A percentile compares a stretch with the other conserved stretches of the same genome.
Conservation (phyloP, 192 early-diverging fungal species). For the Dimargaris cristalligena region DNA sequence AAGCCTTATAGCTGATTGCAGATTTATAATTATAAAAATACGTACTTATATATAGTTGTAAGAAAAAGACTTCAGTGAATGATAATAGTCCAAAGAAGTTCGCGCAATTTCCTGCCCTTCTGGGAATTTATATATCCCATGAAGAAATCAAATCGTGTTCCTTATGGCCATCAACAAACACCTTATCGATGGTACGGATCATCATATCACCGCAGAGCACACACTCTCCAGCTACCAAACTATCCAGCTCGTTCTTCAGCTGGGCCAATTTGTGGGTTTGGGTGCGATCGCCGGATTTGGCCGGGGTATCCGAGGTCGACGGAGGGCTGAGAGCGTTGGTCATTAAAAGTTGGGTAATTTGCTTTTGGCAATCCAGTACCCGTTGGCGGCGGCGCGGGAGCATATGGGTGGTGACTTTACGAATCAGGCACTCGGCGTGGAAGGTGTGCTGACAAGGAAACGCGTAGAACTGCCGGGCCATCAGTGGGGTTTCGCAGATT, state of each 20-base stretch:
- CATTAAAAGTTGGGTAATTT: constrained; percentile 11
- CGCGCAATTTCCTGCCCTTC: too few species aligned
- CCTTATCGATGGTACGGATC: constrained; percentile 73
- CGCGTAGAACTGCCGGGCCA: constrained; percentile 78
- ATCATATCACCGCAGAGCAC: constrained; percentile 90
- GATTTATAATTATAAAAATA: too few species aligned
- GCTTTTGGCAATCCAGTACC: constrained; percentile 27
- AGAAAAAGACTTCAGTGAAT: too few species aligned
- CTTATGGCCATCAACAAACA: constrained; percentile 46
- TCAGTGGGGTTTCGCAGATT: constrained; percentile 55
- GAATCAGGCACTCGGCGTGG: constrained; percentile 82
- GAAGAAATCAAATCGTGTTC: constrained; percentile 30
- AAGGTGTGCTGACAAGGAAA: constrained; percentile 93
- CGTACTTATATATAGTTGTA: too few species aligned
- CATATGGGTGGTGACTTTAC: constrained; percentile 33
- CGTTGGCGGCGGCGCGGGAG: constrained; percentile 25
- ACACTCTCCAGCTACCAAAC: constrained; percentile 73
- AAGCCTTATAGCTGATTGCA: too few species aligned
- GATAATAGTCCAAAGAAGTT: too few species aligned
- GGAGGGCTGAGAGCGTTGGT: background rate
- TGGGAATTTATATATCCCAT: constrained; percentile 51
- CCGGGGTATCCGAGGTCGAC: too few species aligned
- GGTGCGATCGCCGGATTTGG: constrained; percentile 5
- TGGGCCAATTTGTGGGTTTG: constrained; percentile 19
- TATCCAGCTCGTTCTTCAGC: constrained; percentile 52